Evolutionary conservation across 1,284 basidiomycete genomes (phyloP).

Genomic region (Omphalotus olearius): DNA sequence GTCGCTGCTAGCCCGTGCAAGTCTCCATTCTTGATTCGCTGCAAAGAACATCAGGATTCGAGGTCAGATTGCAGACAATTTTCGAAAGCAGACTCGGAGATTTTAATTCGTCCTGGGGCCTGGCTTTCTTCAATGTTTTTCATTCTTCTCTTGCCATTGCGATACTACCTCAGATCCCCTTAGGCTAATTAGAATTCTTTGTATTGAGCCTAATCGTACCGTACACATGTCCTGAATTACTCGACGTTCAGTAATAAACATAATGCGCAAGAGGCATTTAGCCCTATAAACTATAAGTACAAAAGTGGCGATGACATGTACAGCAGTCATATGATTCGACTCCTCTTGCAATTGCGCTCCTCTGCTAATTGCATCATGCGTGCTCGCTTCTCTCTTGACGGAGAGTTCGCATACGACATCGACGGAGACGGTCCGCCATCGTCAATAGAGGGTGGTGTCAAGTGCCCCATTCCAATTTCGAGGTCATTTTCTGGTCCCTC

Average conservation of each 20-base stretch:
- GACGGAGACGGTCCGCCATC: slow-evolving; percentile 15
- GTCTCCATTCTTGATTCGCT: slow-evolving; percentile 5
- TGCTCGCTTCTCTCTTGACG: slow-evolving; percentile 32
- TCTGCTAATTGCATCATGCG: slow-evolving; percentile 30
- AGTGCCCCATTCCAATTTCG: not conserved
- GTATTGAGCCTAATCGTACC: too few species aligned
- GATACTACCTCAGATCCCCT: too few species aligned
- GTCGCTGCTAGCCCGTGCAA: not conserved
- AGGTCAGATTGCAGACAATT: too few species aligned
- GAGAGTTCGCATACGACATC: slow-evolving; percentile 28
- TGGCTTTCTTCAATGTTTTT: too few species aligned
- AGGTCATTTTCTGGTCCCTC: not conserved
- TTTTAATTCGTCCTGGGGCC: too few species aligned
- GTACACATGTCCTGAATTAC: too few species aligned
- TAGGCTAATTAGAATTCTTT: too few species aligned
- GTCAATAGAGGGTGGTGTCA: not conserved
- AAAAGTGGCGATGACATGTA: not conserved
- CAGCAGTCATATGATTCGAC: not conserved
- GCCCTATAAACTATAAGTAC: too few species aligned
- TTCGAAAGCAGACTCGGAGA: too few species aligned
- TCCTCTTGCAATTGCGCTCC: slow-evolving; percentile 13
- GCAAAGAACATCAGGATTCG: not conserved
- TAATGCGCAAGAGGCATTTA: too few species aligned
- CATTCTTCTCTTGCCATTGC: too few species aligned
- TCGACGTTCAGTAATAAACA: too few species aligned